A percentile compares a stretch with the other conserved stretches of the same genome.
Evolutionary conservation across 345 rosid species (phyloP).

Genomic region (Balakata baccata): DNA sequence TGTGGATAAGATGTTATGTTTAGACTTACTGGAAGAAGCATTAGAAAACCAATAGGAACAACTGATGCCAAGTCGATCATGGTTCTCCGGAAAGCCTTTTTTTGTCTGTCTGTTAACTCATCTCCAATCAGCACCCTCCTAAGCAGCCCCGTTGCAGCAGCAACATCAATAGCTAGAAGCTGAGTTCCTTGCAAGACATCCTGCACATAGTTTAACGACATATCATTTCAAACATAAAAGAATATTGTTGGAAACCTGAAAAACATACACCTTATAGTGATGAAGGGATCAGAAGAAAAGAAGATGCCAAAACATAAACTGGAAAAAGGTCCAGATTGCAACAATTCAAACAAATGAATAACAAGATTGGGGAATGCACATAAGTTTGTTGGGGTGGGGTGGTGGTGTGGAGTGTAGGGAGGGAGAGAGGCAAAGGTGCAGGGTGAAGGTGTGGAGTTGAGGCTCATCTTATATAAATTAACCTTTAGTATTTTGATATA

Average conservation of each 20-base stretch:
- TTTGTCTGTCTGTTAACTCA: constrained; percentile 83
- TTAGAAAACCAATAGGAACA: constrained; percentile 81
- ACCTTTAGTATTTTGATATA: background rate
- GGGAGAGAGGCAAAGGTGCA: background rate
- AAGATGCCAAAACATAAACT: background rate
- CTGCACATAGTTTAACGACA: constrained; percentile 40
- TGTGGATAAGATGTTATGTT: background rate
- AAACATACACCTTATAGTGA: background rate
- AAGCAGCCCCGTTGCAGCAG: constrained; percentile 75
- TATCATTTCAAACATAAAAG: constrained; percentile 11
- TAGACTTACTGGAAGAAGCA: constrained; percentile 95
- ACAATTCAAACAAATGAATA: constrained; percentile 7
- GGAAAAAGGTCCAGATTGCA: background rate
- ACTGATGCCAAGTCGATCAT: constrained; percentile 89
- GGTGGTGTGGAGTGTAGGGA: too few species aligned
- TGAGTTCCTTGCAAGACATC: constrained; percentile 98
- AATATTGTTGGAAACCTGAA: constrained; percentile 3
- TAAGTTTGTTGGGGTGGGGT: too few species aligned
- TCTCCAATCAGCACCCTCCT: constrained; percentile 73
- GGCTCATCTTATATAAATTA: background rate
- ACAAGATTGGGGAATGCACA: background rate
- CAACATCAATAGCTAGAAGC: constrained; percentile 88
- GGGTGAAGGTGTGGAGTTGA: background rate
- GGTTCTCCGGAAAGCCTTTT: constrained; percentile 74
- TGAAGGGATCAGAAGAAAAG: background rate